A percentile compares a stretch with the other conserved stretches of the same genome.
These are phyloP conservation scores for Vinca minor DNA, from an alignment of 257 asterid species.

Conservation along the genomic window DNA sequence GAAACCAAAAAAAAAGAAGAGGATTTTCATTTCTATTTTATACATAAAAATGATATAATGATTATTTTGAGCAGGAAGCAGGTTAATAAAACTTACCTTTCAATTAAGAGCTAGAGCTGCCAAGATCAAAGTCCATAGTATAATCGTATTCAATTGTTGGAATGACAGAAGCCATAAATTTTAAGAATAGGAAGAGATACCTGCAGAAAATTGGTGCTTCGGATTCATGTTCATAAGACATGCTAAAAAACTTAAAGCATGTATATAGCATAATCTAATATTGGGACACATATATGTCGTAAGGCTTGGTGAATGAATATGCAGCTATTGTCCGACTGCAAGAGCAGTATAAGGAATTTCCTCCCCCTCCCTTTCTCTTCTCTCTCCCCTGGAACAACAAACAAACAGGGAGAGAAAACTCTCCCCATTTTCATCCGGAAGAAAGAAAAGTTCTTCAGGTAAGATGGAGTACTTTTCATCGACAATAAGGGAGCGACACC, in stretches of 20 bases:
- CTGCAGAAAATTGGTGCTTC: slow-evolving; percentile 22
- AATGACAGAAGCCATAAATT: slow-evolving; percentile 66
- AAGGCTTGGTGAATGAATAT: neutral
- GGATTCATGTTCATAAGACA: slow-evolving; percentile 10
- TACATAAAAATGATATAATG: too few species aligned
- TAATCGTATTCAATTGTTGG: slow-evolving; percentile 95
- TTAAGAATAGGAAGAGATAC: slow-evolving; percentile 45
- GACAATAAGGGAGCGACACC: too few species aligned
- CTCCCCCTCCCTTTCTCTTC: neutral
- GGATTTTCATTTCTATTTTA: neutral
- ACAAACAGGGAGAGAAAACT: too few species aligned
- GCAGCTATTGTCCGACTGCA: neutral
- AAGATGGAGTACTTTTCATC: neutral
- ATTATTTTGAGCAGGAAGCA: too few species aligned
- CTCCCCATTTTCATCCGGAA: too few species aligned
- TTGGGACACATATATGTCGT: neutral
- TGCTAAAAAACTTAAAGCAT: neutral
- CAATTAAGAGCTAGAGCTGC: slow-evolving; percentile 48
- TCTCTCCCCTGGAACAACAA: too few species aligned
- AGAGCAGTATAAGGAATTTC: neutral
- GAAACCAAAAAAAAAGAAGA: neutral
- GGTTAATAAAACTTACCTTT: slow-evolving; percentile 8
- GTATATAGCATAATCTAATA: too few species aligned
- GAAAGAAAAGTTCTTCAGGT: neutral
- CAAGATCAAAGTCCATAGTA: slow-evolving; percentile 94